A percentile compares a stretch with the other conserved stretches of the same genome.
Evolutionary conservation across 306 rosid genomes (phyloP).

Genomic region (Boehmeria nivea): DNA sequence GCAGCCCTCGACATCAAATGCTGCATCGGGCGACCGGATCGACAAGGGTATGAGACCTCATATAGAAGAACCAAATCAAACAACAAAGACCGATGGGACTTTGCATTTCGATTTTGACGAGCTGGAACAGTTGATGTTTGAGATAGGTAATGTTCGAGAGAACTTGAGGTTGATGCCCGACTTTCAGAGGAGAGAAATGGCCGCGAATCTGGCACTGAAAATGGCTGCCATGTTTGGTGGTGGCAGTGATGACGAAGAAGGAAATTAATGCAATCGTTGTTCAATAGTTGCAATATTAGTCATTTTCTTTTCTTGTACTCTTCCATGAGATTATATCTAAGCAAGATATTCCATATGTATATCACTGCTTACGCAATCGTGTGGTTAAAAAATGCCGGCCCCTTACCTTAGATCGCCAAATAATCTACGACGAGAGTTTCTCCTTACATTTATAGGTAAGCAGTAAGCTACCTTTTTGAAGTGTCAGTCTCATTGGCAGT

Average conservation of each 20-base stretch:
- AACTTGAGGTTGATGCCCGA: conserved; percentile 88
- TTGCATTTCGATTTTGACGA: conserved; percentile 55
- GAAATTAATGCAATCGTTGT: conserved; percentile 21
- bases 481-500: too few relatives aligned
- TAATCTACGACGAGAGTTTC: too few relatives aligned
- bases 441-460: too few relatives aligned
- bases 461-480: too few relatives aligned
- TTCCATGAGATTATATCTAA: too few relatives aligned
- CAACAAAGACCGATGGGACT: conserved; percentile 20
- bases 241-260: conserved; percentile 60
- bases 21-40: conserved; percentile 25
- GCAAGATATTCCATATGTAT: too few relatives aligned
- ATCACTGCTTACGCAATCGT: too few relatives aligned
- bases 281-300: too few relatives aligned
- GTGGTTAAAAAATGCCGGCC: too few relatives aligned
- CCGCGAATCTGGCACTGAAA: conserved; percentile 77
- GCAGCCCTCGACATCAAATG: conserved; percentile 36
- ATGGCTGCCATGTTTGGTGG: conserved; percentile 86
- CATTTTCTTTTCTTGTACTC: too few relatives aligned
- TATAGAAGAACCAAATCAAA: conserved; percentile 21
- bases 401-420: too few relatives aligned
- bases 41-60: conserved; percentile 18
- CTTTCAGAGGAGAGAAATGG: conserved; percentile 83
- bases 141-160: conserved; percentile 72
- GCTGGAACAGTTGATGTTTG: conserved; percentile 82